Percentiles rank a stretch among this genome's conserved stretches.
Conservation (phyloP, 176 grass and related monocot species). For the Lolium multiflorum region DNA sequence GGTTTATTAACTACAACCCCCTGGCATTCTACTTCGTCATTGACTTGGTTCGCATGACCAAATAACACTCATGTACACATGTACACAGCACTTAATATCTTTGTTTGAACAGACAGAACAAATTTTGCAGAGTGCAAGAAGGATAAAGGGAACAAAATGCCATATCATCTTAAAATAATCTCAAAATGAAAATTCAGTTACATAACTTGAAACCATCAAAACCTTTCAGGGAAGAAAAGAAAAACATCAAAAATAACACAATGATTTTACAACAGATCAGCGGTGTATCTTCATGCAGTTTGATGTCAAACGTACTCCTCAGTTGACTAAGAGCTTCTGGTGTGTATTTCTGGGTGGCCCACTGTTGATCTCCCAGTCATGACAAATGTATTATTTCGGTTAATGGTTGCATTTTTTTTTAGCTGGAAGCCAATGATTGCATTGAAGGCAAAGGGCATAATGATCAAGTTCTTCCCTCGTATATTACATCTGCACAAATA, state of each 20-base stretch:
- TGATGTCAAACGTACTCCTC: constrained; percentile 18
- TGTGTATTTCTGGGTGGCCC: constrained; percentile 5
- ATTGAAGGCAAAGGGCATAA: constrained; percentile 10
- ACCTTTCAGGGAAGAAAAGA: background rate
- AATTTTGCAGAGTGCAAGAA: background rate
- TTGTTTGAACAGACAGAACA: background rate
- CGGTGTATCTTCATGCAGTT: constrained; percentile 32
- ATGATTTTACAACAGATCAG: constrained; percentile 41
- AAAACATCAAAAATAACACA: background rate
- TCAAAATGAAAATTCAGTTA: background rate
- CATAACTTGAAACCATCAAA: constrained; percentile 13
- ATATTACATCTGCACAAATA: constrained; percentile 47
- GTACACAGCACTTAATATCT: background rate
- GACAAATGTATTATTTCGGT: constrained; percentile 33
- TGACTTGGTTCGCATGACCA: background rate
- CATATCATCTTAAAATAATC: constrained; percentile 17
- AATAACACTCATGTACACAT: background rate
- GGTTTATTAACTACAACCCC: no score
- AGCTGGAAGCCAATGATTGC: background rate
- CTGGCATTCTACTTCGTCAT: no score
- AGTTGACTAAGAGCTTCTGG: background rate
- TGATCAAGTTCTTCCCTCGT: background rate
- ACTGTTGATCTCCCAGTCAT: constrained; percentile 23
- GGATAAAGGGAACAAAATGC: background rate
- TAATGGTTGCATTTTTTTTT: constrained; percentile 3